Evolutionary conservation across 2,329 filamentous ascomycete species (phyloP), one percentile per base, ranked within the genome.

Genomic region (Boeremia exigua): DNA sequence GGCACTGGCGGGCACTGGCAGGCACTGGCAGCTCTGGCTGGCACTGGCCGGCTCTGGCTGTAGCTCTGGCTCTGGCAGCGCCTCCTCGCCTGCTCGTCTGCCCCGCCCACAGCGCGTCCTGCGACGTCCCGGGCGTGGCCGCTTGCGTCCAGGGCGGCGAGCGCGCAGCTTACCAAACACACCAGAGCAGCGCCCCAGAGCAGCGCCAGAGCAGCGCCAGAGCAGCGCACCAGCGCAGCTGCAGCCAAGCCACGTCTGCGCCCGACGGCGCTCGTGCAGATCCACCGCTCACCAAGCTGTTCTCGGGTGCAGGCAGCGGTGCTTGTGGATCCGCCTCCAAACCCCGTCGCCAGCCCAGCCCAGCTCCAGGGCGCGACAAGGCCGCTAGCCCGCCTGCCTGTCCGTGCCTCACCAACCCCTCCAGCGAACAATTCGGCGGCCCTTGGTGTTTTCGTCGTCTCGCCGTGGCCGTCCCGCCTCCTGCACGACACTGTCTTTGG

Each of bases 261-360:
- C 42, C 47, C 54, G 25, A 58, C 43, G 50, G 58, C 61, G 56
- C 58, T 67, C 56, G 54, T 46, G 55, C 60, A 63, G 54, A 60
- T 59, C 56, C 54, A 56, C 43, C 47, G 30, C 54, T 57, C 58
- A 51, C 47, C 53, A 51, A 25, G 47, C 53, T 56, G 46, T 57
- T 52, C 53, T 61, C 52, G 61, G 58, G 62, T 37, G 47, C 30
- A 42, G 53, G 53, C 45, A 54, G 44, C 12, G 63, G 63, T 15
- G 63, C n/a, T n/a, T n/a, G 63, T 66, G 63, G 64, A 69, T 70
- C 67, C 62, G 60, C 65, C 63, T 65, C 60, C 9, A 56, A 64
- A 60, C 66, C 68, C 70, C 68, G 64, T 58, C 56, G 49, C 49
- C 42, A 45, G 49, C 36, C 49, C 49, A 47, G 40, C n/a, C 39